These are phyloP conservation scores for Citrus medica DNA, from an alignment of 345 rosid genomes.

Conservation along the genomic window DNA sequence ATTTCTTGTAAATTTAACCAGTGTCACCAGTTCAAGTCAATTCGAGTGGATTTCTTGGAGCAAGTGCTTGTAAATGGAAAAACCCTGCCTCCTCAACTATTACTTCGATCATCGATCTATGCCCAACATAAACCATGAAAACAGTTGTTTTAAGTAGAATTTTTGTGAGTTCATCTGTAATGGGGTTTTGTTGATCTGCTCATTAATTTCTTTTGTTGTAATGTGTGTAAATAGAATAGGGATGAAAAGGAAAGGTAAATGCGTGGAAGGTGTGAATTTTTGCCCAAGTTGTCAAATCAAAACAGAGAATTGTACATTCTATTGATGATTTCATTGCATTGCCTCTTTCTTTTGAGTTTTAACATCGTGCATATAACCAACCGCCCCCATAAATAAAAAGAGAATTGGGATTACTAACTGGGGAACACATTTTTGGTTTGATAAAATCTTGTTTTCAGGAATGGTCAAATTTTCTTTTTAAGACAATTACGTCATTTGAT, in stretches of 20 bases:
- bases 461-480: too few relatives aligned
- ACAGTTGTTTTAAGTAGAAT: background rate
- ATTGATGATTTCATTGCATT: background rate
- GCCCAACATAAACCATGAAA: slow-evolving; percentile 70
- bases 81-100: slow-evolving; percentile 31
- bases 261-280: background rate
- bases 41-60: slow-evolving; percentile 66
- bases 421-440: too few relatives aligned
- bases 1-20: slow-evolving; percentile 19
- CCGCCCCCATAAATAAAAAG: too few relatives aligned
- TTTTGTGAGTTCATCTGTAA: slow-evolving; percentile 4
- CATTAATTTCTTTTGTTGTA: slow-evolving; percentile 3
- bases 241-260: slow-evolving; percentile 1
- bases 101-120: slow-evolving; percentile 38
- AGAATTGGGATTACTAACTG: too few relatives aligned
- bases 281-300: background rate
- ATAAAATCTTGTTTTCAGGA: too few relatives aligned
- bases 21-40: slow-evolving; percentile 49
- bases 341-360: too few relatives aligned
- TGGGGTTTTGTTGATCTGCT: background rate
- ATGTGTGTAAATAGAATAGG: slow-evolving; percentile 25
- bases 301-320: background rate
- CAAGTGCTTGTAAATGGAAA: slow-evolving; percentile 65
- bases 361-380: too few relatives aligned
- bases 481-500: too few relatives aligned